A percentile compares a stretch with the other conserved stretches of the same genome.
These are phyloP conservation scores for Phytopythium cucurbitacearum DNA, from an alignment of 352 stramenopile species.

Conservation along the genomic window DNA sequence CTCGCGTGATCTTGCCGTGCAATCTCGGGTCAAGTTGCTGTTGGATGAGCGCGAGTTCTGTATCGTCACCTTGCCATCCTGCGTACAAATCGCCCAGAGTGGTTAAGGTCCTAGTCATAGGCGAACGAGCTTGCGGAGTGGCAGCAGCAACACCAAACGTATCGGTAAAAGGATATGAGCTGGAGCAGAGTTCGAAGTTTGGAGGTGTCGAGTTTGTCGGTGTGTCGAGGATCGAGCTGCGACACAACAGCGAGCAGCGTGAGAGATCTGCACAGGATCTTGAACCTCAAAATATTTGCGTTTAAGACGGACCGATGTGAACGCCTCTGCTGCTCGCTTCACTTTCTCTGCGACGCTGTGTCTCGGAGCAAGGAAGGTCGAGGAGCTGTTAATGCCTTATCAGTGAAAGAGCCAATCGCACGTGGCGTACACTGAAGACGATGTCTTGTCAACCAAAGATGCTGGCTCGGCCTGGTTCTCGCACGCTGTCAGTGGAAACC, in stretches of 20 bases:
- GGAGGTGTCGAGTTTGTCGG: slow-evolving; percentile 30
- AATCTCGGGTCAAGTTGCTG: slow-evolving; percentile 46
- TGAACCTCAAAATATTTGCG: no score
- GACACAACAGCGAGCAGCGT: neutral
- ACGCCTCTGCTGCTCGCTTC: slow-evolving; percentile 45
- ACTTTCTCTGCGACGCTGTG: slow-evolving; percentile 47
- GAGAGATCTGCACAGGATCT: no score
- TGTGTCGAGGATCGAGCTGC: slow-evolving; percentile 40
- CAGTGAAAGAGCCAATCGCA: no score
- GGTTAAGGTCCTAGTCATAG: slow-evolving; percentile 21
- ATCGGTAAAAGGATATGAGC: slow-evolving; percentile 45
- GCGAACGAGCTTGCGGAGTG: neutral
- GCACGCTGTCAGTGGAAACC: no score
- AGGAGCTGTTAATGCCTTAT: no score
- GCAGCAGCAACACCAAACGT: neutral
- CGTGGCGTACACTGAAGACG: neutral
- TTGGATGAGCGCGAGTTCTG: slow-evolving; percentile 38
- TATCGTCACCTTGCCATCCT: slow-evolving; percentile 41
- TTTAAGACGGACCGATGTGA: slow-evolving; percentile 22
- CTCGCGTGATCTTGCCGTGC: slow-evolving; percentile 32
- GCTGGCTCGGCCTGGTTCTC: neutral
- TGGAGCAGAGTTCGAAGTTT: slow-evolving; percentile 46
- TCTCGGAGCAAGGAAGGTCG: no score
- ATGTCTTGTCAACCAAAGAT: neutral
- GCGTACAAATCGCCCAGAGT: slow-evolving; percentile 14